Base-by-base conservation (phyloP, 805 yeast genomes). In the Pichia occidentalis region DNA sequence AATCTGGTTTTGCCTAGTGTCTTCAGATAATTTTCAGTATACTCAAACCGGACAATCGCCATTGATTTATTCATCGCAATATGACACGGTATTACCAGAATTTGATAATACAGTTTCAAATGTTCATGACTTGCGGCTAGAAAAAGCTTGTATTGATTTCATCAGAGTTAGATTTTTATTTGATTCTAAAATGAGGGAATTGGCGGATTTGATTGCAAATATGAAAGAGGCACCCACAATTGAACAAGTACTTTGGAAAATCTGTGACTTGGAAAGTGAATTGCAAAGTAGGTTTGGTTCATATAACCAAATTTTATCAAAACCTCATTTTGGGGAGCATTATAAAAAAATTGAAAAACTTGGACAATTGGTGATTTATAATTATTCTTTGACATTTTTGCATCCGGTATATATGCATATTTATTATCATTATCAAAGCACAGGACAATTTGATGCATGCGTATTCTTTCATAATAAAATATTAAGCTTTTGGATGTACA, bases 1-100 rank as follows among this genome's bases (percentile, higher is more conserved):
- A 47, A 63, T 76, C 7, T 79, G 85, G 85, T 68, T 65, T 50
- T 59, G 60, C 21, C 54, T 78, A 30, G 59, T 73, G 11, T 48
- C 68, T 1, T 41, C 61, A 29, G 84, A 77, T 49, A 43, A 64
- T 3, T 58, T 60, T 35, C 71, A 69, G 39, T 64, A 72, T 16
- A 55, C 64, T 42, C 60, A 64, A 5, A 59, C 68, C 36, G 84
- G 85, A 1, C 64, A 63, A 17, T 72, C 76, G 0, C 49, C 67
- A 16, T 43, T 61, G 7, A 65, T 71, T 17, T 50, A 54, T 39
- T 53, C 57, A 1, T 60, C 61, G 11, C 59, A 59, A 29, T 77
- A 59, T 49, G 83, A 77, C 50, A 75, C 84, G 0, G 54, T 61
- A 45, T 41, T 67, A 1, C 85, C 85, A 0, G 61, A 47, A 24